A percentile compares a stretch with the other conserved stretches of the same genome.
Conservation (phyloP, 2,329 filamentous ascomycete species). For the Elsinoe arachidis region DNA sequence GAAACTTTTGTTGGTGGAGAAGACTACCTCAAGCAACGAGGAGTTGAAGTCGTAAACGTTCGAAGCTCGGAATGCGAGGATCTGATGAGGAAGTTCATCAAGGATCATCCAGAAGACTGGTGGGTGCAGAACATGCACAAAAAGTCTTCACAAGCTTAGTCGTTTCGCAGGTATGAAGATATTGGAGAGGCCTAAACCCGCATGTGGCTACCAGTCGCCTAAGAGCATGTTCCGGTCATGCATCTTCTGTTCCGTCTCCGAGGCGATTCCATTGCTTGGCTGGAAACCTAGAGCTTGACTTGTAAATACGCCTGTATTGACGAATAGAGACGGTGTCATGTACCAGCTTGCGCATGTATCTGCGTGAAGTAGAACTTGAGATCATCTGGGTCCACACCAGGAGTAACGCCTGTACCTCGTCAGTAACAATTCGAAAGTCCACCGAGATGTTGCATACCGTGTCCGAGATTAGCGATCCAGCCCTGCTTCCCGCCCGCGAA, state of each 20-base stretch:
- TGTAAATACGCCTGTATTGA: conserved; percentile 20
- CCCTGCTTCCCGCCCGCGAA: conserved; percentile 78
- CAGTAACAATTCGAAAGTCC: conserved; percentile 6
- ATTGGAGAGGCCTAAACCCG: conserved; percentile 27
- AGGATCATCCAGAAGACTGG: conserved; percentile 64
- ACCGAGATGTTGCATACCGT: conserved; percentile 53
- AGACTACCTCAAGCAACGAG: conserved; percentile 56
- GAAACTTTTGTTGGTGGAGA: conserved; percentile 66
- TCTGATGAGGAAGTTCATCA: conserved; percentile 65
- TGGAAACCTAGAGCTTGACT: conserved; percentile 25
- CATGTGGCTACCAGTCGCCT: conserved; percentile 24
- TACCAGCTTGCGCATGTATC: conserved; percentile 52
- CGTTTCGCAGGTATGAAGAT: conserved; percentile 29
- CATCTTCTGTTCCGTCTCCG: conserved; percentile 26
- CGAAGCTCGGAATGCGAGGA: conserved; percentile 56
- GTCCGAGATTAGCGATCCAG: conserved; percentile 95
- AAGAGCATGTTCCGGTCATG: conserved; percentile 29
- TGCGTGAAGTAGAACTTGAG: conserved; percentile 91
- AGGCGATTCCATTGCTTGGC: conserved; percentile 18
- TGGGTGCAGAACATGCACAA: conserved; percentile 25
- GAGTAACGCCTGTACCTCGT: conserved; percentile 65
- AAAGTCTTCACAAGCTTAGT: conserved; percentile 12
- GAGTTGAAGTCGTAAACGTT: conserved; percentile 65
- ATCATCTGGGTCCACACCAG: conserved; percentile 87
- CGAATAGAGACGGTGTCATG: conserved; percentile 23